phyloP scores from a whole-genome alignment of 176 grass and related monocot genomes.

The Lolium perenne region DNA sequence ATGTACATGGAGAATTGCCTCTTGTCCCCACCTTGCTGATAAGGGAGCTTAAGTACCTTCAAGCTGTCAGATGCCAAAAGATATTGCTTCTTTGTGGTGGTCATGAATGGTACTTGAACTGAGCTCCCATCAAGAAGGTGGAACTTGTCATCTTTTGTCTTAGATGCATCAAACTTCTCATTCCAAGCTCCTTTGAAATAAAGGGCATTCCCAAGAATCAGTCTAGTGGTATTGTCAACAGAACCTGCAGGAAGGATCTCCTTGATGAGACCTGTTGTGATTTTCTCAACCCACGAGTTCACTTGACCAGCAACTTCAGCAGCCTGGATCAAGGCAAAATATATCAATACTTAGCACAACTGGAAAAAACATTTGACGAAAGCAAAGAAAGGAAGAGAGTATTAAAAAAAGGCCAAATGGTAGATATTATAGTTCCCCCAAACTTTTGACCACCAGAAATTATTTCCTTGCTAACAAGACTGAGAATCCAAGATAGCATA shows the following conservation, averaged over 20 bases:
- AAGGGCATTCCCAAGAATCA: constrained; percentile 77
- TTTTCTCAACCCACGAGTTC: constrained; percentile 75
- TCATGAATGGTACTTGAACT: constrained; percentile 74
- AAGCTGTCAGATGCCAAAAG: constrained; percentile 49
- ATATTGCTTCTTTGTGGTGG: constrained; percentile 55
- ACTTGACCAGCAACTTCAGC: constrained; percentile 59
- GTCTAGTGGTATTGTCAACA: constrained; percentile 55
- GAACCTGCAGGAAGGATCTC: constrained; percentile 60
- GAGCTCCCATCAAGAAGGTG: constrained; percentile 65
- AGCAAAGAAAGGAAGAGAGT: not conserved
- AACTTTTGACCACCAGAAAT: not conserved
- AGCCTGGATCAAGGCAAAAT: constrained; percentile 52
- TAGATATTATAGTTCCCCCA: not conserved
- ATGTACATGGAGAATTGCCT: constrained; percentile 89
- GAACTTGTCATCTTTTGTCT: constrained; percentile 58
- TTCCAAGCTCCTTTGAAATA: constrained; percentile 86
- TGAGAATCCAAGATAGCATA: not conserved
- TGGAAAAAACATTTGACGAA: not conserved
- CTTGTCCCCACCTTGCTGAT: constrained; percentile 66
- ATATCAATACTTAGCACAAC: not conserved
- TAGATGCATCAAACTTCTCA: constrained; percentile 72
- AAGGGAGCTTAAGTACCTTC: constrained; percentile 76
- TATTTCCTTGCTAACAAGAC: not conserved
- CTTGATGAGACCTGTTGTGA: constrained; percentile 71
- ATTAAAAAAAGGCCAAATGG: not conserved